Conservation (phyloP, 192 early-diverging fungal species). For the Podila epicladia region DNA sequence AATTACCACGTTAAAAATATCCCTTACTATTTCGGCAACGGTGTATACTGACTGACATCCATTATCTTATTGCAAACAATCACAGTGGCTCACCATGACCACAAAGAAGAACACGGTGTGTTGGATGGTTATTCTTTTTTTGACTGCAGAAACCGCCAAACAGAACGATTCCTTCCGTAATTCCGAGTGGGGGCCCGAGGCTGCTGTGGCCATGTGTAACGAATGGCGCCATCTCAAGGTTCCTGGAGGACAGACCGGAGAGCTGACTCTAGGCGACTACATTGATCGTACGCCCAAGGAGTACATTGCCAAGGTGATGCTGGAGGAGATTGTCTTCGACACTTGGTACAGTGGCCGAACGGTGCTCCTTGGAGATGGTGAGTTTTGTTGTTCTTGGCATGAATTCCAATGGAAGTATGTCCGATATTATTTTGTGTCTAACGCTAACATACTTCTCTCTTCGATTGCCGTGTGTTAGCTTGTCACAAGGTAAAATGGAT, state of each 20-base stretch:
- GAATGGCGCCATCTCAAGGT: background rate
- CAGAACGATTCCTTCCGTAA: background rate
- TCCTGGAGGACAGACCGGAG: background rate
- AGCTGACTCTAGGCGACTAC: background rate
- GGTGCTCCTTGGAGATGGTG: slow-evolving; percentile 14
- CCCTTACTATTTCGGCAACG: no score
- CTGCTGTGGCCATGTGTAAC: background rate
- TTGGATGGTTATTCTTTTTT: background rate
- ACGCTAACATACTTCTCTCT: background rate
- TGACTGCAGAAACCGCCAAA: background rate
- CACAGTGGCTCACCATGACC: background rate
- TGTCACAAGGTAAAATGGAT: background rate
- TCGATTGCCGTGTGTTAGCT: background rate
- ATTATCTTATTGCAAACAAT: background rate
- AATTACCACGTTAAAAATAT: background rate
- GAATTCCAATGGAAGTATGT: background rate
- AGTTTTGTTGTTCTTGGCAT: background rate
- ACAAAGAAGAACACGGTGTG: no score
- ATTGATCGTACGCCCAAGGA: slow-evolving; percentile 2
- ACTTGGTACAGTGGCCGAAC: slow-evolving; percentile 4
- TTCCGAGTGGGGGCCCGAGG: background rate
- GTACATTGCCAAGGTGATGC: slow-evolving; percentile 5
- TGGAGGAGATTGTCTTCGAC: slow-evolving; percentile 11
- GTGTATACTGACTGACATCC: background rate
- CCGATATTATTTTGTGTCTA: background rate